Conservation (phyloP, 768 basidiomycete species). For the Rhizopogon roseolus region DNA sequence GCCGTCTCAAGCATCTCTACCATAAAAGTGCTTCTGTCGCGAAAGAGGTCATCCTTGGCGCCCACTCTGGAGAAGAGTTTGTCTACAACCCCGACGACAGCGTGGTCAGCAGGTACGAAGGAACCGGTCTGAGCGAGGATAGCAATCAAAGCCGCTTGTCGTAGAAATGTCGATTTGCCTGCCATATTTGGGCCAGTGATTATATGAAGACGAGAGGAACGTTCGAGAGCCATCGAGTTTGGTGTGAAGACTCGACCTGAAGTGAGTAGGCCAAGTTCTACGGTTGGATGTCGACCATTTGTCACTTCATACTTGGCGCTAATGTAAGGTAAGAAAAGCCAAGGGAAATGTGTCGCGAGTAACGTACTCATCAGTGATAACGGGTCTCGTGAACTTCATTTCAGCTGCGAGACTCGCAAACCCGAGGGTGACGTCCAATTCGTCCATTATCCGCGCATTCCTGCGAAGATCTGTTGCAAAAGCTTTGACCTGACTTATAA, state of each 20-base stretch:
- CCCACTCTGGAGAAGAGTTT: conserved; percentile 92
- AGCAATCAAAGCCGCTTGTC: conserved; percentile 85
- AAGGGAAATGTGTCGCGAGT: not conserved
- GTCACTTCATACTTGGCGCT: conserved; percentile 60
- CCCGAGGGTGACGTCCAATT: conserved; percentile 78
- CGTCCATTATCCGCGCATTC: conserved; percentile 78
- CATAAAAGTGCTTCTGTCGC: conserved; percentile 96
- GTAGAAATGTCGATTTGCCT: conserved; percentile 89
- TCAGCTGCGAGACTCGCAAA: conserved; percentile 81
- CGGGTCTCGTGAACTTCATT: conserved; percentile 70
- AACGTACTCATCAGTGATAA: conserved; percentile 63
- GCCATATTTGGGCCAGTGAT: conserved; percentile 98
- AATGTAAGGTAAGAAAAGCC: not conserved
- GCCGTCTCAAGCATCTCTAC: conserved; percentile 97
- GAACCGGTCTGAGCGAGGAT: conserved; percentile 91
- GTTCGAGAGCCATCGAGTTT: conserved; percentile 66
- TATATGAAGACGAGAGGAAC: conserved; percentile 63
- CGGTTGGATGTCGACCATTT: conserved; percentile 89
- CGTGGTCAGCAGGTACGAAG: conserved; percentile 86
- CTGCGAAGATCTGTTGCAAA: conserved; percentile 53
- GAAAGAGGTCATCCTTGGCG: conserved; percentile 91
- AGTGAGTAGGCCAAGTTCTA: conserved; percentile 79
- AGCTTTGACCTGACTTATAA: conserved; percentile 50
- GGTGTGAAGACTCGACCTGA: conserved; percentile 78
- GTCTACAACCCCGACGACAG: conserved; percentile 82